These are phyloP conservation scores for Citrus trifoliata DNA, from an alignment of 345 rosid species.

Conservation along the genomic window DNA sequence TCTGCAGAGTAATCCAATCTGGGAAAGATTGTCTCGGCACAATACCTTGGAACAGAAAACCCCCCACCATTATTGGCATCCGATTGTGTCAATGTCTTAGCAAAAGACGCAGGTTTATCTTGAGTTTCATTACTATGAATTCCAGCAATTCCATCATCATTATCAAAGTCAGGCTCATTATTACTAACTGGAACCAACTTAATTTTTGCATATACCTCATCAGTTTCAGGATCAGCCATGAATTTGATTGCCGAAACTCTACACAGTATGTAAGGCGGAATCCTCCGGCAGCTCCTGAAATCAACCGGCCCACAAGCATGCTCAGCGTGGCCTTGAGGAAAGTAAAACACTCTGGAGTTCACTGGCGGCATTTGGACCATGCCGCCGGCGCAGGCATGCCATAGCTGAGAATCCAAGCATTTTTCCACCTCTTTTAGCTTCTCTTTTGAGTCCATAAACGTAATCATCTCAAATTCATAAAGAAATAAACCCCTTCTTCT, in stretches of 20 bases:
- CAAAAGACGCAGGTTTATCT: conserved; percentile 70
- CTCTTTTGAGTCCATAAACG: conserved; percentile 65
- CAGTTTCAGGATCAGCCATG: conserved; percentile 71
- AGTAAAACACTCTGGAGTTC: conserved; percentile 53
- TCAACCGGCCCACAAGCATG: conserved; percentile 54
- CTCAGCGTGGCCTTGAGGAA: conserved; percentile 79
- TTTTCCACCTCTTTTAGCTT: conserved; percentile 49
- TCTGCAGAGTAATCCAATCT: conserved; percentile 63
- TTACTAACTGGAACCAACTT: conserved; percentile 33
- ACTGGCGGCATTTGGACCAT: conserved; percentile 70
- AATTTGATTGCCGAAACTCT: conserved; percentile 48
- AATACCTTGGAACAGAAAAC: conserved; percentile 76
- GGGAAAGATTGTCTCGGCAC: conserved; percentile 83
- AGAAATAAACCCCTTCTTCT: neutral
- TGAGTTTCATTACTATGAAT: conserved; percentile 41
- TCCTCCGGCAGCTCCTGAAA: conserved; percentile 41
- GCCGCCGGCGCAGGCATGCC: conserved; percentile 90
- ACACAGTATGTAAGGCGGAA: conserved; percentile 45
- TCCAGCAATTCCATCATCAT: conserved; percentile 39
- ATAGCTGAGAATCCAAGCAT: conserved; percentile 66
- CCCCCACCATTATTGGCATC: conserved; percentile 89
- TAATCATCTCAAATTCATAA: conserved; percentile 44
- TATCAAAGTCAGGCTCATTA: conserved; percentile 19
- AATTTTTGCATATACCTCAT: conserved; percentile 66
- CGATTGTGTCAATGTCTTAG: conserved; percentile 70